Conservation (phyloP, 352 stramenopile genomes). For the Aphanomyces stellatus region DNA sequence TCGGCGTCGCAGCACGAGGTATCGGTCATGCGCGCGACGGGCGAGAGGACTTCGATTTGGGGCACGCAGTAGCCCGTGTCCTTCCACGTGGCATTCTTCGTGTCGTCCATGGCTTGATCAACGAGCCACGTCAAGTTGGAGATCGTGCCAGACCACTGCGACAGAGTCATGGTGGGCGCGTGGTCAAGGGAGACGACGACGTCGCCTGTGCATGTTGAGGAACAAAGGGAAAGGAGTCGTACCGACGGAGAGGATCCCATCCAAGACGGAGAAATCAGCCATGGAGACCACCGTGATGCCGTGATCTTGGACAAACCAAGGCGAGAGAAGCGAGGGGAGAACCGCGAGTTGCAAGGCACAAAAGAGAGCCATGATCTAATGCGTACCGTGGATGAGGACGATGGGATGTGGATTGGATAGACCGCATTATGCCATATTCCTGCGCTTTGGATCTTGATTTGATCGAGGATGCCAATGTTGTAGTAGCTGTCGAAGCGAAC, state of each 20-base stretch:
- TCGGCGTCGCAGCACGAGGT: slow-evolving; percentile 12
- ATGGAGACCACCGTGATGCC: slow-evolving; percentile 12
- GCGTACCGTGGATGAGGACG: neutral
- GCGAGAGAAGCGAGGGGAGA: slow-evolving; percentile 5
- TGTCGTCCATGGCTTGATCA: too few relatives aligned
- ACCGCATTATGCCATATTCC: slow-evolving; percentile 21
- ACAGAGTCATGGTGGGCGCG: neutral
- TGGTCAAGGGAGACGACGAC: slow-evolving; percentile 17
- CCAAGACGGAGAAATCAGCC: slow-evolving; percentile 13
- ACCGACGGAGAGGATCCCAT: slow-evolving; percentile 8
- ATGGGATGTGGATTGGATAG: neutral
- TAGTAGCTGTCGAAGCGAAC: slow-evolving; percentile 21
- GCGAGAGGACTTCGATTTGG: neutral
- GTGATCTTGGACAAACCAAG: slow-evolving; percentile 9
- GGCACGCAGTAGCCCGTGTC: slow-evolving; percentile 14
- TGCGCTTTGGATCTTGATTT: slow-evolving; percentile 21
- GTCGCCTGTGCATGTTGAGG: neutral
- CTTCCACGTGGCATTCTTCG: slow-evolving; percentile 9
- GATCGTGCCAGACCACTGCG: neutral
- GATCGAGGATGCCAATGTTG: slow-evolving; percentile 13
- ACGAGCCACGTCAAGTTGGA: neutral
- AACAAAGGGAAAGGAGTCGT: neutral
- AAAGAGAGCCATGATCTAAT: slow-evolving; percentile 3
- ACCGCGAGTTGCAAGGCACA: slow-evolving; percentile 5
- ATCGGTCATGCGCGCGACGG: neutral